Evolutionary conservation across 352 stramenopile genomes (phyloP).

Genomic region (Thraustochytrium sp.): DNA sequence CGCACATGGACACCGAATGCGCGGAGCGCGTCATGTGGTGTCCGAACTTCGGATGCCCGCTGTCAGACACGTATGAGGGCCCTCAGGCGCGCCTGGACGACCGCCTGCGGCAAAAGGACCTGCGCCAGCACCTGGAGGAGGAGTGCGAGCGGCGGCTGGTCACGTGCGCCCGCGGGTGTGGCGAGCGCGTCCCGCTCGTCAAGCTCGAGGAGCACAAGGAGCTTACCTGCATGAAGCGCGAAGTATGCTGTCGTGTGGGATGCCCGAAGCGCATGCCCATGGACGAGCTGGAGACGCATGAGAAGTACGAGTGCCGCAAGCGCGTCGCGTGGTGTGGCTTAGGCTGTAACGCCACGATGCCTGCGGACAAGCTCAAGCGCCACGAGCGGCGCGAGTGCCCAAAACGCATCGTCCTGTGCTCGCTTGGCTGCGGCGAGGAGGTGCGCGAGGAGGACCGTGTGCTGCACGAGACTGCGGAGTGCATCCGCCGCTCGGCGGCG

Average conservation of each 20-base stretch:
- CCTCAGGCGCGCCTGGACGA: neutral
- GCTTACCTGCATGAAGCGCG: slow-evolving; percentile 20
- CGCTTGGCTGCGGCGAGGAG: slow-evolving; percentile 47
- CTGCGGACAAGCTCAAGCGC: slow-evolving; percentile 36
- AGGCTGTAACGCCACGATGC: slow-evolving; percentile 43
- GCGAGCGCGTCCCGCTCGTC: slow-evolving; percentile 22
- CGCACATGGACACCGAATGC: slow-evolving; percentile 44
- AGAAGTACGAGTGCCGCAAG: slow-evolving; percentile 43
- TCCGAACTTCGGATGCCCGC: slow-evolving; percentile 26
- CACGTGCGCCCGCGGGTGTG: slow-evolving; percentile 24
- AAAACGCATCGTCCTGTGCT: slow-evolving; percentile 42
- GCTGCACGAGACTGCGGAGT: slow-evolving; percentile 40
- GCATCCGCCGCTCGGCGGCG: slow-evolving; percentile 24
- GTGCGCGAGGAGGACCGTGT: slow-evolving; percentile 46
- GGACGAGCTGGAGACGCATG: slow-evolving; percentile 20
- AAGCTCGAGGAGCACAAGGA: slow-evolving; percentile 34
- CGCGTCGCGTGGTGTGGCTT: slow-evolving; percentile 39
- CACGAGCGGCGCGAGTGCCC: slow-evolving; percentile 45
- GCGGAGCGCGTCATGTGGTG: slow-evolving; percentile 43
- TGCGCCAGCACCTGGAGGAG: slow-evolving; percentile 29
- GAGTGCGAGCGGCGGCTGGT: slow-evolving; percentile 44
- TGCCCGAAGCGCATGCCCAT: slow-evolving; percentile 24
- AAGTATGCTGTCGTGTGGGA: slow-evolving; percentile 13
- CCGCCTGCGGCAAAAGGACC: slow-evolving; percentile 29
- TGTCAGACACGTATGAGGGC: slow-evolving; percentile 38